Conservation (phyloP, 2,329 filamentous ascomycete species). For the Penicillium griseofulvum region DNA sequence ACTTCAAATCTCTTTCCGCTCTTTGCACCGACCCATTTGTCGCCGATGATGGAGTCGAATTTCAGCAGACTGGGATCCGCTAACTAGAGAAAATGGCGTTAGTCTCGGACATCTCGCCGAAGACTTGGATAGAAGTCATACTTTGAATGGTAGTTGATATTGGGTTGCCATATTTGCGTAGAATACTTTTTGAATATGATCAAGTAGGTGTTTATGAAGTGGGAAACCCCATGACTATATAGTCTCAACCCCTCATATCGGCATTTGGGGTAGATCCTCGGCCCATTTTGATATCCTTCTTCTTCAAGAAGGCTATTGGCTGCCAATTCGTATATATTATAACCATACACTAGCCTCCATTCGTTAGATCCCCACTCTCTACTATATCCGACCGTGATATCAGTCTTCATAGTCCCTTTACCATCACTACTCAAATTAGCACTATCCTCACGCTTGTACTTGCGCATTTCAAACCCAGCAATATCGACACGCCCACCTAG, state of each 20-base stretch:
- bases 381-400: conserved; percentile 20
- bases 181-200: no score
- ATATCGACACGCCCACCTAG: conserved; percentile 9
- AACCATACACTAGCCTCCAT: conserved; percentile 15
- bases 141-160: conserved; percentile 41
- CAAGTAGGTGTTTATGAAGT: background rate
- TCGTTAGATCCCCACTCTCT: conserved; percentile 8
- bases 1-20: conserved; percentile 53
- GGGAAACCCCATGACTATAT: background rate
- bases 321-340: background rate
- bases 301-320: background rate
- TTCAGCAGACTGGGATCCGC: conserved; percentile 50
- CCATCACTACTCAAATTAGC: conserved; percentile 16
- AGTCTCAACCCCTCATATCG: background rate
- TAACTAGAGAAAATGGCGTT: conserved; percentile 39
- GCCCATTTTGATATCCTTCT: background rate
- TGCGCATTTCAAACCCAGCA: conserved; percentile 19
- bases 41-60: conserved; percentile 52
- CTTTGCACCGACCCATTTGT: conserved; percentile 47
- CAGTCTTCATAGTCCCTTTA: conserved; percentile 19
- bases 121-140: conserved; percentile 15
- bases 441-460: conserved; percentile 17
- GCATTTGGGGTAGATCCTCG: background rate
- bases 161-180: conserved; percentile 29
- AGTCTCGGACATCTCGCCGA: conserved; percentile 23